Percentiles rank a stretch among this genome's conserved stretches.
Evolutionary conservation across 2,329 filamentous ascomycete species (phyloP).

Genomic region (Penicillium verrucosum): DNA sequence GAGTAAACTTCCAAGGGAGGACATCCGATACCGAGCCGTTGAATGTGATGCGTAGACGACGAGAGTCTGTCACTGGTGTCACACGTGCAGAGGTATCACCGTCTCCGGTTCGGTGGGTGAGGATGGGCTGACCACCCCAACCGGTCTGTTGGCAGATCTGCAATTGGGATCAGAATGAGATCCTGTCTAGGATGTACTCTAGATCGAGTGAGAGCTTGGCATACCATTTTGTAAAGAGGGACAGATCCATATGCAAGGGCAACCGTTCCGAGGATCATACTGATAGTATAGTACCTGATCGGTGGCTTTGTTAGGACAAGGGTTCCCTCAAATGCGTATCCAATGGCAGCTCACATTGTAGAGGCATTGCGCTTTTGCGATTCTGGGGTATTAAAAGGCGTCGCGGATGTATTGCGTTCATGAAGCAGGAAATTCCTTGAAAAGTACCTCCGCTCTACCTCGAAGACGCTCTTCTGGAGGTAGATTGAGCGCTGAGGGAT

Average conservation of each 20-base stretch:
- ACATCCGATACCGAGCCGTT: conserved; percentile 93
- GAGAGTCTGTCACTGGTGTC: conserved; percentile 72
- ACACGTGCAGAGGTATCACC: conserved; percentile 72
- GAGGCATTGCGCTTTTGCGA: conserved; percentile 52
- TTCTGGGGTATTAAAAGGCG: conserved; percentile 35
- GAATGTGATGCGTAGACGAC: conserved; percentile 91
- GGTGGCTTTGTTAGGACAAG: conserved; percentile 1
- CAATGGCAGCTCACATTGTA: conserved; percentile 45
- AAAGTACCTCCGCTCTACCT: conserved; percentile 32
- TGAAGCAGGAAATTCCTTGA: conserved; percentile 30
- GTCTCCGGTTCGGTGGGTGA: conserved; percentile 66
- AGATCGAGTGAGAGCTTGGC: background rate
- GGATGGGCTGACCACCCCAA: conserved; percentile 90
- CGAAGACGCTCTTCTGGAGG: conserved; percentile 17
- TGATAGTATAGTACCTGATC: conserved; percentile 60
- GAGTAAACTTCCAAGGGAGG: conserved; percentile 94
- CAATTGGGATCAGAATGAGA: background rate
- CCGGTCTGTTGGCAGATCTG: conserved; percentile 56
- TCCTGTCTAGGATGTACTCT: background rate
- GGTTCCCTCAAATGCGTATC: background rate
- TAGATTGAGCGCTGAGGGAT: conserved; percentile 14
- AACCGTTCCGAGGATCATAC: conserved; percentile 60
- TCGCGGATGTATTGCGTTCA: conserved; percentile 26
- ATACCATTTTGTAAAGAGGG: conserved; percentile 65
- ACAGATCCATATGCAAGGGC: conserved; percentile 65